Evolutionary conservation across 441 rosid genomes (phyloP).

Genomic region (Omphalea diandra): DNA sequence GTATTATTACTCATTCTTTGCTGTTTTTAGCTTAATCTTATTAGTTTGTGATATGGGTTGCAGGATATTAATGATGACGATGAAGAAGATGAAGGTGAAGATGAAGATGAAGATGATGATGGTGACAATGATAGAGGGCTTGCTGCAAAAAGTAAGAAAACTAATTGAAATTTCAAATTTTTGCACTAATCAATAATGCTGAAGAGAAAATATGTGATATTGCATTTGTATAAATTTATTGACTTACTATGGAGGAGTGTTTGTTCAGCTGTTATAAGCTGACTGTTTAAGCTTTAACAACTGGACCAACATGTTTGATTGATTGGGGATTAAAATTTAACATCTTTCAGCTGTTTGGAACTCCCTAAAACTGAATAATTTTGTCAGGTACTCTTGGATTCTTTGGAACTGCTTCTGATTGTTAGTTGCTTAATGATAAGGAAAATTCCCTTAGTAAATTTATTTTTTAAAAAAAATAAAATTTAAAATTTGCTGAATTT

Average conservation of each 20-base stretch:
- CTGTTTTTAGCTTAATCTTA: neutral
- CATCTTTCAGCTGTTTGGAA: neutral
- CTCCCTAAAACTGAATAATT: neutral
- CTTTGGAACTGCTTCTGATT: neutral
- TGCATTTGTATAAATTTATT: neutral
- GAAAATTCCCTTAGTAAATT: neutral
- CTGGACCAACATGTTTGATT: neutral
- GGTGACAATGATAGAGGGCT: constrained; percentile 41
- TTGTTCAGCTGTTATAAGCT: neutral
- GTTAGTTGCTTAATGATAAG: neutral
- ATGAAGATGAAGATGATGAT: constrained; percentile 30
- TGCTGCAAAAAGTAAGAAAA: constrained; percentile 60
- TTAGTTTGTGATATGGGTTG: neutral
- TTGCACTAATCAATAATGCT: neutral
- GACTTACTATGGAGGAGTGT: neutral
- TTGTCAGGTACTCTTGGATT: neutral
- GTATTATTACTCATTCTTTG: neutral
- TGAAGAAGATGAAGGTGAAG: constrained; percentile 40
- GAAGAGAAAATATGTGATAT: too few relatives aligned
- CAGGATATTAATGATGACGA: constrained; percentile 38
- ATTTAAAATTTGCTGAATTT: neutral
- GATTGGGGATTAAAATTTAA: neutral
- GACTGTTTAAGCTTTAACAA: neutral
- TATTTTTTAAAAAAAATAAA: neutral
- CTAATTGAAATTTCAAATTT: neutral